Evolutionary conservation across 2,329 filamentous ascomycete species (phyloP).

Genomic region (Magnaporthiopsis incrustans): DNA sequence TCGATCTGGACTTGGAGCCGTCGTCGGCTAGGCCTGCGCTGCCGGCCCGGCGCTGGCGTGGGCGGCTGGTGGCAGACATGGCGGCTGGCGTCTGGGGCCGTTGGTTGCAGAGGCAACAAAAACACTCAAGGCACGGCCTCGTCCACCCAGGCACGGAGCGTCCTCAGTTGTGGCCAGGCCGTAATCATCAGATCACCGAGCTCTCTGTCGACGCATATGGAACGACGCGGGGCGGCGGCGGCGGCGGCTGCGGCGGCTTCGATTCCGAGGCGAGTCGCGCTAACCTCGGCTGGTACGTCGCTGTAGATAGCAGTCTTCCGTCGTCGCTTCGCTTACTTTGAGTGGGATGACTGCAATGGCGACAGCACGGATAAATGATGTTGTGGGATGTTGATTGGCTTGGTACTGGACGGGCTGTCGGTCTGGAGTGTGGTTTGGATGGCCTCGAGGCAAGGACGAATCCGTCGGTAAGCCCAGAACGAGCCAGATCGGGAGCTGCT

Average conservation of each 20-base stretch:
- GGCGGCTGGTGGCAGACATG: constrained; percentile 22
- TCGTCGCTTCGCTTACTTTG: not conserved
- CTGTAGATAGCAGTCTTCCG: not conserved
- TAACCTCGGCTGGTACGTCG: not conserved
- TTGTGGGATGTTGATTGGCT: not conserved
- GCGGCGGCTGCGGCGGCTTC: not conserved
- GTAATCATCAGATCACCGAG: constrained; percentile 6
- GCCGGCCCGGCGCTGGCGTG: constrained; percentile 41
- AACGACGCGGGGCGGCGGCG: not conserved
- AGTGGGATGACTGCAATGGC: not conserved
- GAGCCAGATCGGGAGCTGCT: not conserved
- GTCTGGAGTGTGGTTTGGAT: not conserved
- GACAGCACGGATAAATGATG: not conserved
- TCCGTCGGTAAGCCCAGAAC: not conserved
- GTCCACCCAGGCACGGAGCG: constrained; percentile 6
- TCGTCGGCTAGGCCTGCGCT: constrained; percentile 22
- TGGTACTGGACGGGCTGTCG: no score
- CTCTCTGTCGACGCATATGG: constrained; percentile 7
- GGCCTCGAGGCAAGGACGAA: not conserved
- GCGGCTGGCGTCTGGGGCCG: not conserved
- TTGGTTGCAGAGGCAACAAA: not conserved
- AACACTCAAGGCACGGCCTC: constrained; percentile 3
- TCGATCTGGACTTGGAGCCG: constrained; percentile 15
- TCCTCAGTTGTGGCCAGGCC: constrained; percentile 4
- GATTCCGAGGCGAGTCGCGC: not conserved